Percentiles rank a stretch among this genome's conserved stretches.
These are phyloP conservation scores for Camellia sinensis DNA, from an alignment of 148 eudicot genomes.

Conservation along the genomic window DNA sequence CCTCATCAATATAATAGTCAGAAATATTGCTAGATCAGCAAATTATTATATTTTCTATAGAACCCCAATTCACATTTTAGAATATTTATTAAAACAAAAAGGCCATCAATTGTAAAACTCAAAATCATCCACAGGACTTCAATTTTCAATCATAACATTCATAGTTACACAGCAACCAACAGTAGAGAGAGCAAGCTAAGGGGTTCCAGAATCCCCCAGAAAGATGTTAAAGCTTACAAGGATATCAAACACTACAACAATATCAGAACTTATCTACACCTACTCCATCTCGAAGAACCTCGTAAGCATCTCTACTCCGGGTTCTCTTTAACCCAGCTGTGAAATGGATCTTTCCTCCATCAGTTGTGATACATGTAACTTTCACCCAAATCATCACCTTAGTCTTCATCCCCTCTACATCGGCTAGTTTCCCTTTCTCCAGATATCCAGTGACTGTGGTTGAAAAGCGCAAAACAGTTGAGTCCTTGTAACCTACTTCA, in stretches of 20 bases:
- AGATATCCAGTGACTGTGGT: conserved; percentile 73
- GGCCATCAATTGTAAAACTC: background rate
- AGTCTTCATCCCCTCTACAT: conserved; percentile 85
- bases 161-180: conserved; percentile 4
- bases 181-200: background rate
- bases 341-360: conserved; percentile 67
- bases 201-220: background rate
- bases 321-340: conserved; percentile 84
- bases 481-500: conserved; percentile 90
- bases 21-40: no score
- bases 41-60: no score
- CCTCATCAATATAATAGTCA: no score
- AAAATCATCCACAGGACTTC: background rate
- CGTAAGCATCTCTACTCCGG: conserved; percentile 75
- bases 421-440: conserved; percentile 82
- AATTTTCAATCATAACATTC: background rate
- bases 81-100: background rate
- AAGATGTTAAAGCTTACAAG: background rate
- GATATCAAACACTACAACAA: background rate
- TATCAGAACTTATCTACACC: conserved; percentile 66
- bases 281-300: conserved; percentile 70
- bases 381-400: conserved; percentile 83
- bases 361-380: conserved; percentile 59
- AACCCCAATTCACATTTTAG: no score
- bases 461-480: conserved; percentile 71